Evolutionary conservation across 306 rosid species (phyloP).

Genomic region (Acacia crassicarpa): DNA sequence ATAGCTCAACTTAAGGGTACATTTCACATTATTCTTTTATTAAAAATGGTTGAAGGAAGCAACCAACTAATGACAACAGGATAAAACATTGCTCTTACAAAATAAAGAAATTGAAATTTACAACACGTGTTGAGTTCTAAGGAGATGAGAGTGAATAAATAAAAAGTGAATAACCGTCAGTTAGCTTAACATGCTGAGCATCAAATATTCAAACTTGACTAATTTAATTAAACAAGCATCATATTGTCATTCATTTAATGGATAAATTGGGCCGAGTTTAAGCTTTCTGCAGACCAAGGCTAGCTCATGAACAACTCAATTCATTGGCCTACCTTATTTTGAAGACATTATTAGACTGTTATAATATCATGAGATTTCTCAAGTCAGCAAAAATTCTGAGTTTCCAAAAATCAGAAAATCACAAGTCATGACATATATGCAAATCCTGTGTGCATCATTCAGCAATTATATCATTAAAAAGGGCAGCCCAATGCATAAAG

Average conservation of each 20-base stretch:
- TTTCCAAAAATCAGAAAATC: slow-evolving; percentile 17
- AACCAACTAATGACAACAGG: background rate
- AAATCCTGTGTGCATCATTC: background rate
- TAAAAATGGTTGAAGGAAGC: background rate
- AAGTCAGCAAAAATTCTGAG: background rate
- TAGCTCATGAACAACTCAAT: background rate
- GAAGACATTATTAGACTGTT: background rate
- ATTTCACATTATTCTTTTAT: background rate
- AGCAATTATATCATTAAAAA: background rate
- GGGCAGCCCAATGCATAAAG: no score
- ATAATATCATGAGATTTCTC: background rate
- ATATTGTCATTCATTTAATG: background rate
- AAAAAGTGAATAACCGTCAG: background rate
- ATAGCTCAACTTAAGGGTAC: background rate
- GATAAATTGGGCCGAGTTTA: background rate
- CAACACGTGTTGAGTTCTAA: background rate
- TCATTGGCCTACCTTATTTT: background rate
- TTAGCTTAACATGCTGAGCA: background rate
- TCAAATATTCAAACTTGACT: background rate
- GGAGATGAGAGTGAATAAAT: background rate
- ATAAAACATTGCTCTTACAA: slow-evolving; percentile 4
- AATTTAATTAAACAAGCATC: background rate
- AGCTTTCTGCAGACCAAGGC: background rate
- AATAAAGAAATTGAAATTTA: background rate
- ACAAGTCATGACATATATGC: background rate